Conservation (phyloP, 371 early-diverging fungal species). For the Mortierella sp. region DNA sequence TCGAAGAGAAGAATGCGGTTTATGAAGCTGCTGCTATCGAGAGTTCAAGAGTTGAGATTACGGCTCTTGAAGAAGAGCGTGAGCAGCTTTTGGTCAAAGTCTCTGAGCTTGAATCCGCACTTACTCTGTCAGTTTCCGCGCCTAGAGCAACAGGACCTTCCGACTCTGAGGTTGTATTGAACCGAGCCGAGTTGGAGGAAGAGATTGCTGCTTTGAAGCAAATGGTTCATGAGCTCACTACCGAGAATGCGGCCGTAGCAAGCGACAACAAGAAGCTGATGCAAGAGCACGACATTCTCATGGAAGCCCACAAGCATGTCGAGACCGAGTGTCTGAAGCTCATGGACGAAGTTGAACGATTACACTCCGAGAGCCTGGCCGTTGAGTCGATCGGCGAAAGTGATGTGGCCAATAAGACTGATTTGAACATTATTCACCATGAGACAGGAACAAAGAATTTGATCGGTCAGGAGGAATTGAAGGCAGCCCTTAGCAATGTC, state of each 20-base stretch:
- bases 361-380: slow-evolving; percentile 70
- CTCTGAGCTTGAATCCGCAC: slow-evolving; percentile 53
- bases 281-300: slow-evolving; percentile 64
- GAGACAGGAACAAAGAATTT: slow-evolving; percentile 53
- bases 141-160: slow-evolving; percentile 27
- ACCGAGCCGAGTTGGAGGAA: slow-evolving; percentile 48
- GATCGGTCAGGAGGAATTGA: slow-evolving; percentile 37
- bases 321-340: slow-evolving; percentile 80
- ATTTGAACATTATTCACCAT: slow-evolving; percentile 24
- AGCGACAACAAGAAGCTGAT: slow-evolving; percentile 68
- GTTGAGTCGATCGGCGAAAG: slow-evolving; percentile 53
- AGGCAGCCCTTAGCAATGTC: slow-evolving; percentile 33
- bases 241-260: slow-evolving; percentile 54
- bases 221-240: slow-evolving; percentile 54
- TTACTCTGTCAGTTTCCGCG: slow-evolving; percentile 42
- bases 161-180: slow-evolving; percentile 28
- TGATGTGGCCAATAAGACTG: slow-evolving; percentile 29
- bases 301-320: slow-evolving; percentile 73
- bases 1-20: slow-evolving; percentile 23
- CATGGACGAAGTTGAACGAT: slow-evolving; percentile 81
- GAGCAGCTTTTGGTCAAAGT: slow-evolving; percentile 59
- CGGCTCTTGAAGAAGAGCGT: slow-evolving; percentile 57
- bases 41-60: slow-evolving; percentile 51
- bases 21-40: slow-evolving; percentile 46
- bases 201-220: slow-evolving; percentile 51